These are phyloP conservation scores for Eucalyptus cloeziana DNA, from an alignment of 345 rosid genomes.

Conservation along the genomic window DNA sequence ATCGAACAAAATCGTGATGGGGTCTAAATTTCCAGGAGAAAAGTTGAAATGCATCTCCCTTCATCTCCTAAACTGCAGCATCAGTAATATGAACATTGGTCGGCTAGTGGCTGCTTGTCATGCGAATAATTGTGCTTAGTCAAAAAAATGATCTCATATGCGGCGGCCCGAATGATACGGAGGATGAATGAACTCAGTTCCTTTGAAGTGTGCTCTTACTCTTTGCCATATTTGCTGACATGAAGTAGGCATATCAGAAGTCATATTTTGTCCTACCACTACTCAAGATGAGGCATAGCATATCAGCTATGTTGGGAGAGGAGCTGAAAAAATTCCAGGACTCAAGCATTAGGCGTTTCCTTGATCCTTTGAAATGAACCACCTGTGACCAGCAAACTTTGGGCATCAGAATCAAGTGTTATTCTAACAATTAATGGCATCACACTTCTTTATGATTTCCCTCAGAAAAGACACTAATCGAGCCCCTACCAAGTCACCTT, in stretches of 20 bases:
- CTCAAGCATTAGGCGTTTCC: conserved; percentile 94
- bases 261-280: conserved; percentile 96
- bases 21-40: not conserved
- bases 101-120: not conserved
- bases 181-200: not conserved
- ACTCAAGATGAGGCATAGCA: conserved; percentile 68
- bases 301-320: conserved; percentile 42
- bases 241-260: conserved; percentile 17
- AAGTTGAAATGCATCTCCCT: not conserved
- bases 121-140: not conserved
- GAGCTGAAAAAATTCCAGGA: conserved; percentile 74
- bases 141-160: not conserved
- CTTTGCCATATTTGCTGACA: not conserved
- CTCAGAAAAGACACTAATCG: not conserved
- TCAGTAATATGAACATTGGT: not conserved
- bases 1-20: not conserved
- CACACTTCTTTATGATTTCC: not conserved
- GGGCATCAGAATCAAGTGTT: not conserved
- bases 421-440: not conserved
- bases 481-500: not conserved
- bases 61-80: not conserved
- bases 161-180: not conserved
- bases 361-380: conserved; percentile 94
- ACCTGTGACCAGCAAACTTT: conserved; percentile 25
- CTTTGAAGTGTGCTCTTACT: not conserved